Evolutionary conservation across 768 basidiomycete genomes (phyloP).

Genomic region (Tubosaeta sp.): DNA sequence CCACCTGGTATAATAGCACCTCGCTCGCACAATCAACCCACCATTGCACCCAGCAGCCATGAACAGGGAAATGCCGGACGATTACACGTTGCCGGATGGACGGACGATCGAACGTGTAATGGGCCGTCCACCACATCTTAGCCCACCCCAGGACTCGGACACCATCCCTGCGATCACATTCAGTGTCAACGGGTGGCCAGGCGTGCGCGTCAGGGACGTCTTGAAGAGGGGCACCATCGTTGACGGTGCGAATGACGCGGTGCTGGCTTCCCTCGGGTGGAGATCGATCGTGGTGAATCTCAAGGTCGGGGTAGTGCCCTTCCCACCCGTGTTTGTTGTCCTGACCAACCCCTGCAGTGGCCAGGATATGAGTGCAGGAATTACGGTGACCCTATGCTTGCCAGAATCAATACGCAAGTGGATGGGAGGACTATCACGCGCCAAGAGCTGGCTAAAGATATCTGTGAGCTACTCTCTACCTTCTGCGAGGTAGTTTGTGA

Average conservation of each 20-base stretch:
- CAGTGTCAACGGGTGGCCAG: slow-evolving; percentile 14
- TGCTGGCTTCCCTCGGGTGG: slow-evolving; percentile 18
- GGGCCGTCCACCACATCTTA: slow-evolving; percentile 5
- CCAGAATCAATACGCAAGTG: slow-evolving; percentile 10
- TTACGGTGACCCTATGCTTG: slow-evolving; percentile 4
- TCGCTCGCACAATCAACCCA: slow-evolving; percentile 7
- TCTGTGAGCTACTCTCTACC: slow-evolving; percentile 10
- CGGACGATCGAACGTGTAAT: slow-evolving; percentile 20
- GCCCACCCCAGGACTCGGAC: slow-evolving; percentile 7
- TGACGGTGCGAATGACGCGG: slow-evolving; percentile 12
- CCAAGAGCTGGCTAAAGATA: slow-evolving; percentile 15
- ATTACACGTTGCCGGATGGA: slow-evolving; percentile 12
- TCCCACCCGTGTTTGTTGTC: background rate
- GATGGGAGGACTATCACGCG: slow-evolving; percentile 15
- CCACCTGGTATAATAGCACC: slow-evolving; percentile 11
- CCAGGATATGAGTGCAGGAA: slow-evolving; percentile 14
- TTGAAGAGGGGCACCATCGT: slow-evolving; percentile 7
- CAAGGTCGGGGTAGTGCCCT: slow-evolving; percentile 10
- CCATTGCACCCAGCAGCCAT: slow-evolving; percentile 16
- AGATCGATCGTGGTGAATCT: slow-evolving; percentile 18
- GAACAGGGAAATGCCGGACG: slow-evolving; percentile 16
- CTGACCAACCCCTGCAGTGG: slow-evolving; percentile 14
- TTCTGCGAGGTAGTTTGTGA: slow-evolving; percentile 1
- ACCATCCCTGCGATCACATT: slow-evolving; percentile 18
- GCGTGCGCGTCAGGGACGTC: slow-evolving; percentile 18